phyloP scores from a whole-genome alignment of 2,329 filamentous ascomycete genomes.

The Talaromyces sp. region DNA sequence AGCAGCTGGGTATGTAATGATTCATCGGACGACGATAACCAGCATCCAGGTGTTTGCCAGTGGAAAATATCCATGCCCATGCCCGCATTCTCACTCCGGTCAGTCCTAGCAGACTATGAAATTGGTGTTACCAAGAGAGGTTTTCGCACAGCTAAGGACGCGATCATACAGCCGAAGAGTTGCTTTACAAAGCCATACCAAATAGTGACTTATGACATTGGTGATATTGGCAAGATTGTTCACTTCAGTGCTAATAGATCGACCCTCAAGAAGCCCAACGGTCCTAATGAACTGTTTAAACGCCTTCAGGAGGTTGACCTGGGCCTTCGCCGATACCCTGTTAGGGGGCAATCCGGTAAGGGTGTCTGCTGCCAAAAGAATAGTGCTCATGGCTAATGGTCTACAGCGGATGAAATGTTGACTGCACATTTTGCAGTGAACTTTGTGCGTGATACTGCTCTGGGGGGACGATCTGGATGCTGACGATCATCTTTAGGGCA shows the following conservation, averaged over 20 bases:
- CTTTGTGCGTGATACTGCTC: constrained; percentile 35
- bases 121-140: constrained; percentile 28
- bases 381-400: neutral
- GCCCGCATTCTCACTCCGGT: constrained; percentile 29
- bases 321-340: constrained; percentile 44
- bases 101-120: constrained; percentile 32
- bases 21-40: constrained; percentile 2
- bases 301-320: constrained; percentile 47
- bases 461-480: constrained; percentile 9
- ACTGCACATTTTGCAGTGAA: constrained; percentile 51
- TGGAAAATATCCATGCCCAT: constrained; percentile 44
- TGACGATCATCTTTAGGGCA: constrained; percentile 39
- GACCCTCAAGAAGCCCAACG: constrained; percentile 51
- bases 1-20: constrained; percentile 57
- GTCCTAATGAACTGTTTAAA: constrained; percentile 61
- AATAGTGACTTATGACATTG: constrained; percentile 34
- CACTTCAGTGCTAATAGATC: constrained; percentile 57
- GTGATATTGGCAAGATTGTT: constrained; percentile 46
- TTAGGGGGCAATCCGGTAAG: constrained; percentile 35
- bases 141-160: constrained; percentile 24
- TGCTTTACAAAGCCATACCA: constrained; percentile 31
- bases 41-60: constrained; percentile 33
- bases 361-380: constrained; percentile 1
- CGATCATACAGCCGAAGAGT: constrained; percentile 29
- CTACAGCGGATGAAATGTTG: constrained; percentile 21